phyloP scores from a whole-genome alignment of 805 yeast species.

The Myxozyma udenii region DNA sequence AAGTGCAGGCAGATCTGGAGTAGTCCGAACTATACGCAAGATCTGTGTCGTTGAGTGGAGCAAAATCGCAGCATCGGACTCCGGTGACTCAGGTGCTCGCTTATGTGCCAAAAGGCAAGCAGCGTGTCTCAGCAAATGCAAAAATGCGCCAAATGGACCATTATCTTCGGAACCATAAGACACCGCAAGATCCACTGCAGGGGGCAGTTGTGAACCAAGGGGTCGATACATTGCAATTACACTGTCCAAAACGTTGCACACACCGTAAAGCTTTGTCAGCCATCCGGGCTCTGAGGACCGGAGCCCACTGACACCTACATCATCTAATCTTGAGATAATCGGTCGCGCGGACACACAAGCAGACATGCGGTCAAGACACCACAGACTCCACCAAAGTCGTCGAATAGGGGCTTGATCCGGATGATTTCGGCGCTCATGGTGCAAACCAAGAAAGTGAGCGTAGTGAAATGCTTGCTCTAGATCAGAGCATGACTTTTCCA shows the following conservation, averaged over 20 bases:
- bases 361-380: slow-evolving; percentile 43
- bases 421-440: slow-evolving; percentile 40
- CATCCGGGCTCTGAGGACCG: slow-evolving; percentile 33
- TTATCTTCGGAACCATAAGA: slow-evolving; percentile 32
- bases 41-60: slow-evolving; percentile 35
- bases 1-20: slow-evolving; percentile 35
- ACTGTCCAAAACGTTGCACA: slow-evolving; percentile 39
- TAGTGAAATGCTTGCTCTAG: slow-evolving; percentile 42
- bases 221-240: slow-evolving; percentile 44
- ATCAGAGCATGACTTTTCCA: slow-evolving; percentile 41
- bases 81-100: slow-evolving; percentile 31
- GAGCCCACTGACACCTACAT: slow-evolving; percentile 40
- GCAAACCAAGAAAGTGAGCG: slow-evolving; percentile 43
- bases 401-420: slow-evolving; percentile 36
- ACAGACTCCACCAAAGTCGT: slow-evolving; percentile 43
- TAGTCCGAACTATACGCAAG: slow-evolving; percentile 32
- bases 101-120: slow-evolving; percentile 39
- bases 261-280: slow-evolving; percentile 38
- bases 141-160: slow-evolving; percentile 32
- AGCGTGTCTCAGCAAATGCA: slow-evolving; percentile 36
- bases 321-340: slow-evolving; percentile 41
- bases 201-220: slow-evolving; percentile 29
- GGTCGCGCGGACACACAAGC: slow-evolving; percentile 44
- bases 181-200: slow-evolving; percentile 32
- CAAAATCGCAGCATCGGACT: slow-evolving; percentile 24